A percentile compares a stretch with the other conserved stretches of the same genome.
These are phyloP conservation scores for Pouteria glomerata DNA, from an alignment of 148 eudicot species.

Conservation along the genomic window DNA sequence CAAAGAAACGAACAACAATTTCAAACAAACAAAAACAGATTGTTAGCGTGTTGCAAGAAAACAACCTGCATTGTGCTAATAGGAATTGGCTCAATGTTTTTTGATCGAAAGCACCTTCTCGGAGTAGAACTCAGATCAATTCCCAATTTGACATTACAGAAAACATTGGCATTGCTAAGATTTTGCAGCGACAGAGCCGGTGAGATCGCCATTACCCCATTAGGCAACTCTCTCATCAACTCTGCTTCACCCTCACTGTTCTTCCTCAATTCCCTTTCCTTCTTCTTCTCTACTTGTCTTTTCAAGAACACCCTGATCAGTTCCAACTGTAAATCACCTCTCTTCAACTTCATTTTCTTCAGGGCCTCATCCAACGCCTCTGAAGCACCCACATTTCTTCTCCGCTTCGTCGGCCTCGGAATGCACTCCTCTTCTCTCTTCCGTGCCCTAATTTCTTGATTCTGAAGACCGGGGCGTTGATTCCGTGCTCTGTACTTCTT, in stretches of 20 bases:
- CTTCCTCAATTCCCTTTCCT: constrained; percentile 34
- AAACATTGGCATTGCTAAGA: constrained; percentile 33
- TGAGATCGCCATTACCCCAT: constrained; percentile 71
- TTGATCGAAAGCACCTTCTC: constrained; percentile 65
- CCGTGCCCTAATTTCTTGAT: constrained; percentile 10
- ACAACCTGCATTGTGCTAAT: constrained; percentile 70
- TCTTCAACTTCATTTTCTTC: constrained; percentile 61
- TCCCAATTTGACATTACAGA: constrained; percentile 65
- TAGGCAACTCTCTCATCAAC: constrained; percentile 57
- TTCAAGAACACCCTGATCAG: constrained; percentile 66
- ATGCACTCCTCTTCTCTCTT: constrained; percentile 18
- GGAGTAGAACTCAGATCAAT: constrained; percentile 19
- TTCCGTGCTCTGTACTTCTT: constrained; percentile 11
- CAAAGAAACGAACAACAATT: constrained; percentile 7
- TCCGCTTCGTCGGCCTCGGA: constrained; percentile 6
- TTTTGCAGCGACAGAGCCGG: constrained; percentile 34
- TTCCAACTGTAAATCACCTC: constrained; percentile 56
- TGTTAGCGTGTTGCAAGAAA: not conserved
- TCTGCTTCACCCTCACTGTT: constrained; percentile 19
- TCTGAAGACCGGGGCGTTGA: not conserved
- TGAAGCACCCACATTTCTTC: constrained; percentile 17
- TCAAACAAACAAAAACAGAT: not conserved
- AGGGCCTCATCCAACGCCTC: constrained; percentile 57
- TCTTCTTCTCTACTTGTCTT: constrained; percentile 68
- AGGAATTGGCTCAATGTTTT: constrained; percentile 71